Percentiles rank a stretch among this genome's conserved stretches.
These are phyloP conservation scores for Nicotiana noctiflora DNA, from an alignment of 257 asterid species.

Conservation along the genomic window DNA sequence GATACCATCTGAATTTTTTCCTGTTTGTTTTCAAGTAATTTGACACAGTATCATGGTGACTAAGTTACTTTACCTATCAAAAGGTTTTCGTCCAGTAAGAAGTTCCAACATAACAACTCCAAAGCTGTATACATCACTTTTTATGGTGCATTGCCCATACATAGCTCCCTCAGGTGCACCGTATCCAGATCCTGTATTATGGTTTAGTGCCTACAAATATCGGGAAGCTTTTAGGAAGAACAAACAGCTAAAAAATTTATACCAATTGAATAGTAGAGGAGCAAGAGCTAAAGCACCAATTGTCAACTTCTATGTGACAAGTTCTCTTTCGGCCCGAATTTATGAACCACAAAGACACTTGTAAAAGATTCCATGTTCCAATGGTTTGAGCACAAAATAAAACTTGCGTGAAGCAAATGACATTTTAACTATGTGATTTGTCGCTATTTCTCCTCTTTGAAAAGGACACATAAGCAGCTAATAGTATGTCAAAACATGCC, in stretches of 20 bases:
- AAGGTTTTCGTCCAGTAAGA: constrained; percentile 60
- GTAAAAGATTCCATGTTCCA: background rate
- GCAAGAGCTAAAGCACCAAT: background rate
- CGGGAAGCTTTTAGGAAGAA: background rate
- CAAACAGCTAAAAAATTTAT: constrained; percentile 12
- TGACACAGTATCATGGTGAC: background rate
- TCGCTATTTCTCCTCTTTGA: background rate
- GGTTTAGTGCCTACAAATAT: constrained; percentile 54
- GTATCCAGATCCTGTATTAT: constrained; percentile 59
- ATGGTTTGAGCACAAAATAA: background rate
- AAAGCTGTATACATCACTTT: constrained; percentile 71
- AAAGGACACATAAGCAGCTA: background rate
- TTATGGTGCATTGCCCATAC: constrained; percentile 66
- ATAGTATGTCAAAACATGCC: background rate
- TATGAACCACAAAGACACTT: background rate
- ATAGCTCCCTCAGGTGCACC: constrained; percentile 87
- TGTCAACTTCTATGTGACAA: background rate
- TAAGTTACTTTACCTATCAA: constrained; percentile 38
- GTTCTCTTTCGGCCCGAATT: background rate
- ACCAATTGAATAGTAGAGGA: background rate
- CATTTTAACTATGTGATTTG: background rate
- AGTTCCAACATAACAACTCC: constrained; percentile 80
- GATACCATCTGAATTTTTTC: background rate
- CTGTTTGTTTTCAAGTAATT: background rate
- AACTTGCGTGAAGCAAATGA: background rate